Evolutionary conservation across 257 asterid genomes (phyloP), one percentile per base, ranked within the genome.

Genomic region (Dorcoceras hygrometricum): DNA sequence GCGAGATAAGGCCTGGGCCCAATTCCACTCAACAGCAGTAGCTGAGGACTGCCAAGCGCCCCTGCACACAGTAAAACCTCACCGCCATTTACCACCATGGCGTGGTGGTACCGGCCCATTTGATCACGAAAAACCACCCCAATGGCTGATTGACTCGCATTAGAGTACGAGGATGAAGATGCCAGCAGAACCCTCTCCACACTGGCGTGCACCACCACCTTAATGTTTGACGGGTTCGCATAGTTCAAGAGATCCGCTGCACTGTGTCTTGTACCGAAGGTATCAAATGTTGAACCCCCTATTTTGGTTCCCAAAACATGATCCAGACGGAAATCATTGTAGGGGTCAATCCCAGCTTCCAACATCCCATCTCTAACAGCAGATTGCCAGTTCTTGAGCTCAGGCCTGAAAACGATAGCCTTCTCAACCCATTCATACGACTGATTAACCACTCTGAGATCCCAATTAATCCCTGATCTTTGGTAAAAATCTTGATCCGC

Each of bases 21-120:
- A 26, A 93, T 70, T 4, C 99, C 99, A 64, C 99, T 93, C 69
- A 93, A 69, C 2, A 88, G 83, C 66, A 93, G 74, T 50, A 93
- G 82, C 73, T 93, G 99, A 0, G 99, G 99, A 73, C 88, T 93
- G 8, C 99, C 99, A 0, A 93, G 71, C 24, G 97, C 91, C 22
- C 99, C 97, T 9, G 99, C 99, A 9, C 80, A 73, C 1, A 90
- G 76, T 69, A 93, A 62, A 9, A 93, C 89, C 65, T 93, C 99
- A 8, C 99, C 97, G 56, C 53, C 78, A 0, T 77, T 78, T 20
- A 78, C 74, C 74, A 90, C 69, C 99, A 90, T 75, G 0, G 95
- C 96, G 1, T 74, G 96, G 84, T 90, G 97, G 67, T 69, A 84
- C 3, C 56, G 67, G 6, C 96, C 95, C 0, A 6, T 19, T 23